Evolutionary conservation across 2,329 filamentous ascomycete species (phyloP), one percentile per base, ranked within the genome.

Genomic region (Zarea fungicola): DNA sequence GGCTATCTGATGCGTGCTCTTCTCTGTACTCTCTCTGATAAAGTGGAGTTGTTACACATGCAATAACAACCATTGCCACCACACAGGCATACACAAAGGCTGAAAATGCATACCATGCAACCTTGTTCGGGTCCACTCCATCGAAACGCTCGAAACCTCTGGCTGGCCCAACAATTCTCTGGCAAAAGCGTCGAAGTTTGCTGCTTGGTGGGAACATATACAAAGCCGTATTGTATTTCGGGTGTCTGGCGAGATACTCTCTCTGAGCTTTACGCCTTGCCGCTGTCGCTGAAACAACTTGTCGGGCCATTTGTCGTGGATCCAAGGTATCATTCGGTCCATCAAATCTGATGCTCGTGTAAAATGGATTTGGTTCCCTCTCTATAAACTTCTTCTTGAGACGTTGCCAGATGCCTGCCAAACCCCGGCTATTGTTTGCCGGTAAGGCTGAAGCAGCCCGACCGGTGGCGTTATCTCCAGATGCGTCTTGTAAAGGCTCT

Each of bases 21-120:
- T 79, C 65, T 58, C 91, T 92, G 62, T 96, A 95, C 57, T 90
- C 78, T 63, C 87, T 89, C 63, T 99, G 93, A 63, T 95, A 99
- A 14, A 99, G 73, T 1, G 93, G 93, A 2, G 93, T 99, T 1
- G 91, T 96, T 43, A 97, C 77, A 62, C 92, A 99, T 25, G 93
- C 93, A 44, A 99, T 78, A 37, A 96, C 69, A n/a, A 99, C 93
- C 95, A 99, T 99, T 43, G 89, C 88, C 35, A 97, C 88, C 54
- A 99, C 96, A 13, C 89, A 87, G 21, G 86, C 83, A 64, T 99
- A 99, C 48, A 97, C 88, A 59, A 99, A 87, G 4, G 89, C 89
- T 1, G 93, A 96, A 64, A 97, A 95, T 1, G 81, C 74, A 63
- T 96, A 96, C 91, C 93, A 99, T 8, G 93, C 77, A 5, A 87